Evolutionary conservation across 441 rosid species (phyloP).

Genomic region (Erodium chrysanthum): DNA sequence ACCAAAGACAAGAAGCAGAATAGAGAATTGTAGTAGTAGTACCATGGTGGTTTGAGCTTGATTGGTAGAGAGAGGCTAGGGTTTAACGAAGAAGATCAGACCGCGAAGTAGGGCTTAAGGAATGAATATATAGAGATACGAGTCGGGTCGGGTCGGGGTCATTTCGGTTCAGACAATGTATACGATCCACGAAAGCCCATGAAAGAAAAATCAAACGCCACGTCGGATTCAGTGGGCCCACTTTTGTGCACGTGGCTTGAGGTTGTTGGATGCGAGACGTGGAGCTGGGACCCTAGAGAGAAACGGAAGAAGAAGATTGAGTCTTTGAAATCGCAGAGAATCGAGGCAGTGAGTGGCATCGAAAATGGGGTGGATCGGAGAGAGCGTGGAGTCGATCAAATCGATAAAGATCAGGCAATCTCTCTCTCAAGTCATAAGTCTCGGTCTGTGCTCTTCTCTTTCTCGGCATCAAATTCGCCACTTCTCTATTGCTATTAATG

Average conservation of each 20-base stretch:
- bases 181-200: not conserved
- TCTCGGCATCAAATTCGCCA: not conserved
- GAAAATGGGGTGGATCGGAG: constrained; percentile 30
- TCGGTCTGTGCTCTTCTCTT: constrained; percentile 27
- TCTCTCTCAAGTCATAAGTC: constrained; percentile 27
- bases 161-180: not conserved
- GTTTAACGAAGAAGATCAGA: not conserved
- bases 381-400: constrained; percentile 28
- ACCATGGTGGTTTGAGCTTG: not conserved
- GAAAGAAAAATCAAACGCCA: not conserved
- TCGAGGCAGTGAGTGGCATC: not conserved
- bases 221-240: not conserved
- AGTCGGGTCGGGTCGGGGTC: not conserved
- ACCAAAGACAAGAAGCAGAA: not conserved
- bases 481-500: not conserved
- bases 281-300: not conserved
- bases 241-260: not conserved
- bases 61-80: constrained; percentile 2
- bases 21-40: not conserved
- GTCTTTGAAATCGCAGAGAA: not conserved
- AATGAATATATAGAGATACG: not conserved
- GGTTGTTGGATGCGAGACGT: not conserved
- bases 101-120: not conserved
- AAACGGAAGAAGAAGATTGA: not conserved
- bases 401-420: constrained; percentile 29